Percentiles rank a stretch among this genome's conserved stretches.
Evolutionary conservation across 495 filamentous ascomycete genomes (phyloP).

Genomic region (Massariosphaeria phaeospora): DNA sequence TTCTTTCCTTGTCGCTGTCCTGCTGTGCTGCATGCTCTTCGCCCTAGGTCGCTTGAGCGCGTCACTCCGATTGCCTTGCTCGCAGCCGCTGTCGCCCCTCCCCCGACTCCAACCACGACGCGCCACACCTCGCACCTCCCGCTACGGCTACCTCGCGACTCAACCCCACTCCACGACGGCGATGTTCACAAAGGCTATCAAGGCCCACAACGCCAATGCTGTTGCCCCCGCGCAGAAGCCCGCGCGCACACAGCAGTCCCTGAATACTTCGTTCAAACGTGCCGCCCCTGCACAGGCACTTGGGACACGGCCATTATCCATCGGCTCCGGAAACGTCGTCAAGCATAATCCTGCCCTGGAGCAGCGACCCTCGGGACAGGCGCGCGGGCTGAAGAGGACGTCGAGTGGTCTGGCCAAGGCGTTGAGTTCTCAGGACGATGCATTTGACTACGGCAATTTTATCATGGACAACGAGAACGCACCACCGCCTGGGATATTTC

Average conservation of each 20-base stretch:
- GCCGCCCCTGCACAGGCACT: not conserved
- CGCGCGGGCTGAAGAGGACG: slow-evolving; percentile 37
- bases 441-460: slow-evolving; percentile 29
- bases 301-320: slow-evolving; percentile 29
- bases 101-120: not conserved
- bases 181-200: slow-evolving; percentile 32
- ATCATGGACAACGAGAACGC: slow-evolving; percentile 1
- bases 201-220: slow-evolving; percentile 17
- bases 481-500: slow-evolving; percentile 7
- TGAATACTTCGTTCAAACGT: slow-evolving; percentile 18
- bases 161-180: slow-evolving; percentile 10
- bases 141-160: slow-evolving; percentile 6
- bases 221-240: slow-evolving; percentile 1
- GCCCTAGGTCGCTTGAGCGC: slow-evolving; percentile 20
- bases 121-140: not conserved
- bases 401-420: slow-evolving; percentile 41
- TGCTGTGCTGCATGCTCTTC: slow-evolving; percentile 33
- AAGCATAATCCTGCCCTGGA: slow-evolving; percentile 12
- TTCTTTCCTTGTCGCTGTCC: slow-evolving; percentile 15
- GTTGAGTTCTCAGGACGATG: slow-evolving; percentile 27
- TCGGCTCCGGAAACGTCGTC: slow-evolving; percentile 30
- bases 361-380: not conserved
- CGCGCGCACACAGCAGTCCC: slow-evolving; percentile 17
- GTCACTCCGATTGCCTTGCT: slow-evolving; percentile 20
- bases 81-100: not conserved